A percentile compares a stretch with the other conserved stretches of the same genome.
Evolutionary conservation across 2,329 filamentous ascomycete genomes (phyloP).

Genomic region (Pseudocercospora ulei): DNA sequence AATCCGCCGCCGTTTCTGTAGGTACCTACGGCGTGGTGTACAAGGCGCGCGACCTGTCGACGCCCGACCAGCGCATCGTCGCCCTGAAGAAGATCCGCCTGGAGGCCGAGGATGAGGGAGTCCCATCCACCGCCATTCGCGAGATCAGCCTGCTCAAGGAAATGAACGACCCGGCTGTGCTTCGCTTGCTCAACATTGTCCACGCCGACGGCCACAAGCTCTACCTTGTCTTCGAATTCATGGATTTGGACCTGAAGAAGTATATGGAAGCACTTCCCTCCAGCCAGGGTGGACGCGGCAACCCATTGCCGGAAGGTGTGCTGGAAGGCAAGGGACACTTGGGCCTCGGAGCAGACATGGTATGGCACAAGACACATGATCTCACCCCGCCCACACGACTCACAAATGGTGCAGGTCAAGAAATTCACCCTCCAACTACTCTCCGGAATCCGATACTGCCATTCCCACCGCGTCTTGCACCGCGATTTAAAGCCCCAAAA

Average conservation of each 20-base stretch:
- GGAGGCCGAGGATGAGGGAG: conserved; percentile 86
- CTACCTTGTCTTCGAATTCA: conserved; percentile 98
- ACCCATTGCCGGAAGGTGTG: conserved; percentile 66
- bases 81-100: conserved; percentile 98
- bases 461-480: conserved; percentile 92
- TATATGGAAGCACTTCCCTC: conserved; percentile 92
- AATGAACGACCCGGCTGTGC: conserved; percentile 96
- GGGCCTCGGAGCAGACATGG: conserved; percentile 65
- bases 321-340: conserved; percentile 45
- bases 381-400: conserved; percentile 80
- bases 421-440: conserved; percentile 98
- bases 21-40: conserved; percentile 93
- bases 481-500: conserved; percentile 95
- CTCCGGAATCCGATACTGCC: conserved; percentile 92
- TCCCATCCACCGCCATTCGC: conserved; percentile 90
- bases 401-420: conserved; percentile 84
- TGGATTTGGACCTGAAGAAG: conserved; percentile 97
- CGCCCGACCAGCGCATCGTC: conserved; percentile 69
- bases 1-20: too few species aligned
- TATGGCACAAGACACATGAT: conserved; percentile 38
- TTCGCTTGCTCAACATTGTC: conserved; percentile 94
- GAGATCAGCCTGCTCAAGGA: conserved; percentile 99
- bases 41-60: conserved; percentile 77
- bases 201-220: conserved; percentile 94
- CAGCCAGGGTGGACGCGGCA: conserved; percentile 73